Conservation (phyloP, 1,284 basidiomycete species). For the Moesziomyces parantarcticus region DNA sequence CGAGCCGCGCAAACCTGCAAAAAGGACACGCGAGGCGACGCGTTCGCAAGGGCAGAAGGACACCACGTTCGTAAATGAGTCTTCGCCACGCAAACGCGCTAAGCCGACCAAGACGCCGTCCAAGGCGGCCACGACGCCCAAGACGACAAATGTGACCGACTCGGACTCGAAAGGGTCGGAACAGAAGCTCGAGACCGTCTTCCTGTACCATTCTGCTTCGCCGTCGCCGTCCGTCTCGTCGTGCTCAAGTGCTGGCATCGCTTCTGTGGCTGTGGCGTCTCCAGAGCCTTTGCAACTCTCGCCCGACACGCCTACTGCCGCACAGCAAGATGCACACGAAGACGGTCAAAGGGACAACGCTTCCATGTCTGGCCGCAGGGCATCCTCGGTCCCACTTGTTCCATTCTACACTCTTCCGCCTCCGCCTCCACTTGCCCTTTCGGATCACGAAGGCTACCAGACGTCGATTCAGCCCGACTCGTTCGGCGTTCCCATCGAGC, state of each 20-base stretch:
- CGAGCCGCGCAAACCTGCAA: conserved; percentile 13
- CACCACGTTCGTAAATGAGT: neutral
- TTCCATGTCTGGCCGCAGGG: conserved; percentile 19
- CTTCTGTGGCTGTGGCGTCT: conserved; percentile 3
- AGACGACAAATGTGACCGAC: neutral
- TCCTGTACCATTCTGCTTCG: conserved; percentile 28
- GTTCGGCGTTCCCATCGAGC: neutral
- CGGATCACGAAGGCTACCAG: neutral
- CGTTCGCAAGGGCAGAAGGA: neutral
- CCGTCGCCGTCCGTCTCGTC: conserved; percentile 8
- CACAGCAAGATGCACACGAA: neutral
- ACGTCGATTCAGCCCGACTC: neutral
- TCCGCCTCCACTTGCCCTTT: neutral
- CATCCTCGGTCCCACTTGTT: conserved; percentile 6
- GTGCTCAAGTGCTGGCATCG: neutral
- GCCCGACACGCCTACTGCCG: conserved; percentile 11
- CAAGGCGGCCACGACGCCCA: conserved; percentile 13
- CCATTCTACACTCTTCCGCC: neutral
- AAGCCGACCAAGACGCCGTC: conserved; percentile 1
- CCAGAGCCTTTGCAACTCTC: conserved; percentile 18
- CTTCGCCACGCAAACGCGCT: neutral
- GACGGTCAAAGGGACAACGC: neutral
- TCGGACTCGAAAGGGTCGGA: conserved; percentile 4
- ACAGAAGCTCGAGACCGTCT: conserved; percentile 29
- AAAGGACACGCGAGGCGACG: conserved; percentile 31